Base-by-base conservation (phyloP, 495 filamentous ascomycete genomes). In the Hypoxylon fuscum region DNA sequence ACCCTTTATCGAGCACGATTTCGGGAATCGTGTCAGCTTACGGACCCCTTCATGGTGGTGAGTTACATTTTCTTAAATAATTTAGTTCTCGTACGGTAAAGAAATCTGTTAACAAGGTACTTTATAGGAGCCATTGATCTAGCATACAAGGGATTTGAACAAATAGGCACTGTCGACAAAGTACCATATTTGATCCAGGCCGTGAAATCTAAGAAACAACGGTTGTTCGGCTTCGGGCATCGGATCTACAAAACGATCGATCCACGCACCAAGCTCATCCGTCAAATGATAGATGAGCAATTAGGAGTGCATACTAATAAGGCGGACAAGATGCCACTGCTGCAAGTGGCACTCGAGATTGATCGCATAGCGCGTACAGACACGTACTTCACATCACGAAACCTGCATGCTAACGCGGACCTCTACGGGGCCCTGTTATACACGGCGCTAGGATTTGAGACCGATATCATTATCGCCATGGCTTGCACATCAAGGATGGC, bases 151-250 rank as follows among this genome's bases (percentile, higher is more conserved):
- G 70, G 70, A 8, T 74, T 76, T 11, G 66, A 82, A 4, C 55
- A 64, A 29, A 77, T 85, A 9, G 76, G 76, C 8, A 66, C 53
- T 0, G 57, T 73, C 0, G 72, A 74, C 1, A 75, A 76, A 14
- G 76, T 83, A 7, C 78, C 78, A 0, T 46, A 53, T 2, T 76
- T 79, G 21, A 68, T 86, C 1, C 72, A 69, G 1, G 62, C 71
- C 3, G 80, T 85, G 2, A 84, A 83, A 62, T 22, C 64, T 7
- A 74, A 77, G 12, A 75, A 77, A 46, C 62, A 71, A 21, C 81
- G 80, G 27, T 68, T 85, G 1, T 83, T 81, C 43, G 83, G 82
- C 6, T 84, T 81, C 38, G 83, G 83, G 1, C 81, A 85, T 64
- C 78, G 82, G 7, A 72, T 79, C 1, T 84, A 83, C 55, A 77